Evolutionary conservation across 345 rosid species (phyloP), one percentile per base, ranked within the genome.

Genomic region (Citrus reticulata): DNA sequence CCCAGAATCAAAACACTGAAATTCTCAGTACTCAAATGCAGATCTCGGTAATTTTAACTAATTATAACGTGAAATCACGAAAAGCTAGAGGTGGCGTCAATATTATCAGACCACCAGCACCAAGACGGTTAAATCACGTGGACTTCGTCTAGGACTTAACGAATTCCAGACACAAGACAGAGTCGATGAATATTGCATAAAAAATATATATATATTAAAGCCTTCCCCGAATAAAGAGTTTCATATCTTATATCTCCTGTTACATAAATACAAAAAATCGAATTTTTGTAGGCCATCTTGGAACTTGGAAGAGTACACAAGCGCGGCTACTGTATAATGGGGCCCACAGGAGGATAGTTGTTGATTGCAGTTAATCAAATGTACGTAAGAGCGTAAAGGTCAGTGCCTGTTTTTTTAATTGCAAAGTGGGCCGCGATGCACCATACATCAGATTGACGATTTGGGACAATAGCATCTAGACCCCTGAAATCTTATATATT

Each of bases 101-200:
- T 17, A 54, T 54, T 54, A 17, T 35, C 25, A 77, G 59, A 70
- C 82, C 88, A 25, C 82, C 83, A 69, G 85, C 88, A 30, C 82
- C 83, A 66, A 87, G 86, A 68, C 87, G 80, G 88, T 30, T 49
- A 30, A 68, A 40, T 79, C 82, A 86, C 87, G 81, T 86, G 88
- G 71, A 77, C 22, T 75, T 46, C 66, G 75, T 76, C 73, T 75
- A 62, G 82, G 49, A 67, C 68, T 39, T 30, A 4, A 74, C 76
- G 76, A 78, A 63, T 32, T n/a, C 39, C 79, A 61, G 77, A 82
- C 77, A 58, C 5, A 20, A 17, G 51, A 39, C 73, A 40, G 82
- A 68, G 22, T 7, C 62, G 58, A 54, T 54, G 58, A 54, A 54
- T 16, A 54, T 57, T 57, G 22, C 16, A 46, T 3, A 0, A 46